phyloP scores from a whole-genome alignment of 495 filamentous ascomycete genomes.

The Podospora pseudopauciseta region DNA sequence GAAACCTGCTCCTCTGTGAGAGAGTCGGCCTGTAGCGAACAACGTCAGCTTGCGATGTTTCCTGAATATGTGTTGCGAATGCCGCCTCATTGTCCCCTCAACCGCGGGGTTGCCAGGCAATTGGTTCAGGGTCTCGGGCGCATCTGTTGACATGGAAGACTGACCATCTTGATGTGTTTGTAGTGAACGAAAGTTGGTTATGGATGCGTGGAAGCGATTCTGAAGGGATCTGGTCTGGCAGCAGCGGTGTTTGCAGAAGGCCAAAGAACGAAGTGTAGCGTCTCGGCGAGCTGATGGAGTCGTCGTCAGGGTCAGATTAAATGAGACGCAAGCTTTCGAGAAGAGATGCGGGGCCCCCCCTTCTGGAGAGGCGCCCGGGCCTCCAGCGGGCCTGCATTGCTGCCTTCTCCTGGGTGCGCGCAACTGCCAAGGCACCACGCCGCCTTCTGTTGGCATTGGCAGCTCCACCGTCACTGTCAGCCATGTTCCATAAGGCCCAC shows the following conservation, averaged over 20 bases:
- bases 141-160: background rate
- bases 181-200: background rate
- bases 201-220: background rate
- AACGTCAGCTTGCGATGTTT: constrained; percentile 26
- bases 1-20: constrained; percentile 99
- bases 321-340: constrained; percentile 24
- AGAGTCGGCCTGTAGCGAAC: constrained; percentile 66
- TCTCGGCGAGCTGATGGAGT: constrained; percentile 13
- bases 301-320: constrained; percentile 21
- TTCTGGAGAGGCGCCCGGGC: constrained; percentile 12
- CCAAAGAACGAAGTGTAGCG: constrained; percentile 9
- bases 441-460: constrained; percentile 1
- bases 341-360: constrained; percentile 23
- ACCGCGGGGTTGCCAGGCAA: constrained; percentile 23
- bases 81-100: constrained; percentile 21
- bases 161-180: constrained; percentile 17
- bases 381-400: constrained; percentile 12
- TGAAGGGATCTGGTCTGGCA: constrained; percentile 2
- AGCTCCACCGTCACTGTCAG: background rate
- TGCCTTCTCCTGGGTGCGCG: constrained; percentile 15
- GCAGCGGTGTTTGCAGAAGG: constrained; percentile 9
- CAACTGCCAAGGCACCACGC: constrained; percentile 10
- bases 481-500: background rate
- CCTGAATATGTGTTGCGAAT: constrained; percentile 3
- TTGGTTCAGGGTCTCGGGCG: background rate